phyloP scores from a whole-genome alignment of 2,329 filamentous ascomycete genomes.

The Botrytis pseudocinerea region DNA sequence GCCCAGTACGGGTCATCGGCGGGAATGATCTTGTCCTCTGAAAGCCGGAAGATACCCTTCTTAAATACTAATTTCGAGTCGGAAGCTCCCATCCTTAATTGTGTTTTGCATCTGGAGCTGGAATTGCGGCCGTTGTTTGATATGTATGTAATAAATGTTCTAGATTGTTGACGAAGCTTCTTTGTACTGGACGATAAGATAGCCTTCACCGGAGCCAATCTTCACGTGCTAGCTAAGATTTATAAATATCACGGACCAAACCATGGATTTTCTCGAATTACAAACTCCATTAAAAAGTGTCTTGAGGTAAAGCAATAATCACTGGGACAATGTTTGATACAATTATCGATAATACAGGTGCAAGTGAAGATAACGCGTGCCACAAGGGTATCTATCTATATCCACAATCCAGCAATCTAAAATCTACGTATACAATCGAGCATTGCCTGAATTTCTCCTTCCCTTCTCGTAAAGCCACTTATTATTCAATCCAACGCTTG shows the following conservation, averaged over 20 bases:
- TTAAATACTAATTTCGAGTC: slow-evolving; percentile 99
- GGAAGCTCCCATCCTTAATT: slow-evolving; percentile 80
- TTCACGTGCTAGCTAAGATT: slow-evolving; percentile 19
- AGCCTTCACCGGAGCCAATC: slow-evolving; percentile 16
- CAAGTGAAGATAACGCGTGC: slow-evolving; percentile 1
- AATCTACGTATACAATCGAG: slow-evolving; percentile 36
- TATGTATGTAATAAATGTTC: slow-evolving; percentile 23
- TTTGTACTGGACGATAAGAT: slow-evolving; percentile 20
- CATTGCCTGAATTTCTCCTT: slow-evolving; percentile 44
- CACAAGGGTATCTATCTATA: slow-evolving; percentile 39
- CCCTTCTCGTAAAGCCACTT: slow-evolving; percentile 94
- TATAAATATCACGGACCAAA: neutral
- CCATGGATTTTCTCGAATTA: neutral
- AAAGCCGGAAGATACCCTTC: slow-evolving; percentile 93
- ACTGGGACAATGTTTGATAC: neutral
- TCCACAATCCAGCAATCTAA: slow-evolving; percentile 26
- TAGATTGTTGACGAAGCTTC: slow-evolving; percentile 19
- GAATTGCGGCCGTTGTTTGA: slow-evolving; percentile 21
- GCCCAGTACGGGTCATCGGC: slow-evolving; percentile 92
- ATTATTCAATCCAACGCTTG: slow-evolving; percentile 78
- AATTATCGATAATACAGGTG: slow-evolving; percentile 3
- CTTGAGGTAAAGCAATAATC: neutral
- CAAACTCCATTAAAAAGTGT: neutral
- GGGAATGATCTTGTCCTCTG: slow-evolving; percentile 85
- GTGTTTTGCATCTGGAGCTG: slow-evolving; percentile 33